Base-by-base conservation (phyloP, 768 basidiomycete species). In the Crepidotus variabilis region DNA sequence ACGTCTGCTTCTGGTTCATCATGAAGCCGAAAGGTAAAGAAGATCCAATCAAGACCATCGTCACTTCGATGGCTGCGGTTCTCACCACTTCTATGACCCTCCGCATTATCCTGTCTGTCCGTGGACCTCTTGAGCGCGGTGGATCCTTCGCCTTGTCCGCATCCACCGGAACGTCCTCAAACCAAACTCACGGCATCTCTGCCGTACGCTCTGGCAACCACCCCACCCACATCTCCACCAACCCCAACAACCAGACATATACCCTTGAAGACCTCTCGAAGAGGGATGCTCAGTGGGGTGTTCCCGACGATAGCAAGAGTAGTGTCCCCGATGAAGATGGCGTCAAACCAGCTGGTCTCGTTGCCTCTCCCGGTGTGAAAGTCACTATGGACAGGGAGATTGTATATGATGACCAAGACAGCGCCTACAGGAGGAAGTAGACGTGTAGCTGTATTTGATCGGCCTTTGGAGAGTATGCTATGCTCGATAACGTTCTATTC, bases 1-100 rank as follows among this genome's bases (percentile, higher is more conserved):
- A 92, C 76, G 78, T 90, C 68, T 72, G 92, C 68, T 94, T 92
- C 79, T 92, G 89, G 87, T 92, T 94, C 73, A 83, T 89, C 72
- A 82, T 87, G 69, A 84, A 68, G 51, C 88, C 91, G 22, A 86
- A 83, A 47, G 82, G 73, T 49, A 47, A 61, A 20, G 54, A 64
- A 0, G 91, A 94, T 71, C 81, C 88, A 58, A 82, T 93, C 76
- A 86, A 82, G 67, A 92, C 91, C 34, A 89, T 92, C 66, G 83
- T 92, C 45, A 90, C 89, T 21, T 59, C 83, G 73, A 92, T 94
- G 88, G 82, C 92, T 1, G 90, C 88, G 9, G 90, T 92, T 33
- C 83, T 93, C 57, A 93, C 92, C 24, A 86, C 89, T 39, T 90
- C 91, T 16, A 93, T 93, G 92, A 82, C 85, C 32, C 85, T 92